A percentile compares a stretch with the other conserved stretches of the same genome.
These are phyloP conservation scores for Globisporangium okanoganense DNA, from an alignment of 352 stramenopile genomes.

Conservation along the genomic window DNA sequence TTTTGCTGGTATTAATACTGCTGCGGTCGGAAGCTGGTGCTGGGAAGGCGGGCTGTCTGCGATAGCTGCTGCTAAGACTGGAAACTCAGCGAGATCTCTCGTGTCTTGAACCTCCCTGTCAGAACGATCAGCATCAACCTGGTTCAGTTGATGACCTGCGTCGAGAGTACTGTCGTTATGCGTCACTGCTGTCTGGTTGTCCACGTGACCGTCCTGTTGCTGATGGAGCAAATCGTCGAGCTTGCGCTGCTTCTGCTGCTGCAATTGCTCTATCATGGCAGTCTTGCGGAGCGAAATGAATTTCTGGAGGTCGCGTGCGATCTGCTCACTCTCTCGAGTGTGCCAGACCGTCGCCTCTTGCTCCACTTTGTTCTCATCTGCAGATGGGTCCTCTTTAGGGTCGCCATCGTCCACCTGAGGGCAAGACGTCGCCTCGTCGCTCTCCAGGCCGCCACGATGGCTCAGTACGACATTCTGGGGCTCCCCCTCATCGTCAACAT, in stretches of 20 bases:
- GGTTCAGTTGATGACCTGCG: not conserved
- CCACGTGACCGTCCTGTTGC: not conserved
- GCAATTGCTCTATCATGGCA: slow-evolving; percentile 35
- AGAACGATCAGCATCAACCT: not conserved
- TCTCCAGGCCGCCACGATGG: not conserved
- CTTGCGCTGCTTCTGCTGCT: slow-evolving; percentile 22
- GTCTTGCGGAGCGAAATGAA: slow-evolving; percentile 39
- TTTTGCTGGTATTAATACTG: not conserved
- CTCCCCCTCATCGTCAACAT: not conserved
- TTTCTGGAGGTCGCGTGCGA: slow-evolving; percentile 24
- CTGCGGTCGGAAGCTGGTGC: not conserved
- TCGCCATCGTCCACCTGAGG: slow-evolving; percentile 13
- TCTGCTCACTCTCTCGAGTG: slow-evolving; percentile 11
- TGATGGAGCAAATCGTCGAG: not conserved
- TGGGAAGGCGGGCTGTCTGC: not conserved
- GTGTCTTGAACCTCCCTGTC: not conserved
- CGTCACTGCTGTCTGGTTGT: not conserved
- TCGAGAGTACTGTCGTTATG: not conserved
- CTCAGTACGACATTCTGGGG: not conserved
- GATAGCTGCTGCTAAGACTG: too few relatives aligned
- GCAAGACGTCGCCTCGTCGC: not conserved
- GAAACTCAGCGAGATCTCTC: not conserved
- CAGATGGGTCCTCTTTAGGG: not conserved
- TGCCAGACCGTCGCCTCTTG: not conserved
- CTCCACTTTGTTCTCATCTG: not conserved